phyloP scores from a whole-genome alignment of 352 stramenopile genomes.

The Globisporangium takayamanum region DNA sequence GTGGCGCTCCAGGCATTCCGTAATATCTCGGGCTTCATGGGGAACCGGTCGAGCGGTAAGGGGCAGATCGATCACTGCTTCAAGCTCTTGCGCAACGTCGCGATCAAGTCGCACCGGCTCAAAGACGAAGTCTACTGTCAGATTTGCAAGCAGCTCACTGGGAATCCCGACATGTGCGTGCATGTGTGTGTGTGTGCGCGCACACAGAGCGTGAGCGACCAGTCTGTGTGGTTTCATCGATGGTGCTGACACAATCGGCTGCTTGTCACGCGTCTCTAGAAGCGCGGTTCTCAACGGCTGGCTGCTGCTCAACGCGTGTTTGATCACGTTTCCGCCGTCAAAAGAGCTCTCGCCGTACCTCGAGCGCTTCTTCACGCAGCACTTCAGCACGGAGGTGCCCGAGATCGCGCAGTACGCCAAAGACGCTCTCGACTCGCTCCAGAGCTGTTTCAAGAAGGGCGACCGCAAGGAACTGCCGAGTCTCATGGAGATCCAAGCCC shows the following conservation, averaged over 20 bases:
- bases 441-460: conserved; percentile 26
- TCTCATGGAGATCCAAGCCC: conserved; percentile 40
- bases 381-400: conserved; percentile 14
- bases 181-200: too few relatives aligned
- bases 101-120: conserved; percentile 40
- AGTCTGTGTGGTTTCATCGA: neutral
- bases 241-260: neutral
- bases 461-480: conserved; percentile 62
- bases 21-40: conserved; percentile 79
- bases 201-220: too few relatives aligned
- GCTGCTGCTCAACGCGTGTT: conserved; percentile 57
- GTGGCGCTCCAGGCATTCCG: conserved; percentile 61
- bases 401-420: conserved; percentile 36
- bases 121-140: conserved; percentile 82
- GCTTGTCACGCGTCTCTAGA: conserved; percentile 3
- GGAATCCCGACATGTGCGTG: conserved; percentile 42
- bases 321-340: conserved; percentile 59
- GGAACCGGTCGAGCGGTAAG: conserved; percentile 56
- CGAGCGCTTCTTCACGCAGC: conserved; percentile 39
- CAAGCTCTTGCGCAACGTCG: conserved; percentile 67
- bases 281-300: conserved; percentile 58
- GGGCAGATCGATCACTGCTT: conserved; percentile 57
- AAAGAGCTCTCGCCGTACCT: conserved; percentile 39
- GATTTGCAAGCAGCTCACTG: conserved; percentile 70
- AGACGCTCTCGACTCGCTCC: conserved; percentile 33